phyloP scores from a whole-genome alignment of 441 rosid species.

The Eutrema salsugineum region DNA sequence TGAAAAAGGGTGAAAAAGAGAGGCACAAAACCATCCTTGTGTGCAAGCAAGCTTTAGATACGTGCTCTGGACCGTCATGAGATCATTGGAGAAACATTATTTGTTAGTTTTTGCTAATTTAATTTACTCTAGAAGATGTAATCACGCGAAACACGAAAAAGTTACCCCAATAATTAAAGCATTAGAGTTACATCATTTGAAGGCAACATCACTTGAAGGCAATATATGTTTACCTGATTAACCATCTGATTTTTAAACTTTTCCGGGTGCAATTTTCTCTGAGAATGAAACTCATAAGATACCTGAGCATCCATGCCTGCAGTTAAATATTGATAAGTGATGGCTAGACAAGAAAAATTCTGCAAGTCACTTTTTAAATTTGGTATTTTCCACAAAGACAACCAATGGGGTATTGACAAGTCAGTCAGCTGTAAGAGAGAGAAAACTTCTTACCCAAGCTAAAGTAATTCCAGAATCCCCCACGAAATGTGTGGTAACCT shows the following conservation, averaged over 20 bases:
- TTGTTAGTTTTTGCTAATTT: background rate
- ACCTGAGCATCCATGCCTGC: constrained; percentile 94
- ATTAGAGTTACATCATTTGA: background rate
- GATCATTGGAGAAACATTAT: background rate
- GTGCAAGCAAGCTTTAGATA: constrained; percentile 81
- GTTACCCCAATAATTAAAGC: background rate
- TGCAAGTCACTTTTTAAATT: background rate
- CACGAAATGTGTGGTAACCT: constrained; percentile 72
- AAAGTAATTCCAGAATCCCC: constrained; percentile 92
- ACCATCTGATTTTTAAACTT: constrained; percentile 73
- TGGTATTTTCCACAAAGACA: background rate
- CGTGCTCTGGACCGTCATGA: constrained; percentile 44
- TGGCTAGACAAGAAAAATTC: background rate
- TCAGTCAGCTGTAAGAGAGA: background rate
- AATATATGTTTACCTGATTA: constrained; percentile 57
- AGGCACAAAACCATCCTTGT: constrained; percentile 85
- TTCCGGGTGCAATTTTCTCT: constrained; percentile 73
- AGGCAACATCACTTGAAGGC: background rate
- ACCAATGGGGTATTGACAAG: background rate
- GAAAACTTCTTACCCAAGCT: constrained; percentile 65
- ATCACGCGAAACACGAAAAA: background rate
- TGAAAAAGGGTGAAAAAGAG: constrained; percentile 60
- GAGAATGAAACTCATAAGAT: constrained; percentile 90
- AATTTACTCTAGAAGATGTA: background rate
- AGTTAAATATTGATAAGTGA: background rate